Evolutionary conservation across 208 protist genomes (phyloP).

Genomic region (Acanthamoeba triangularis): DNA sequence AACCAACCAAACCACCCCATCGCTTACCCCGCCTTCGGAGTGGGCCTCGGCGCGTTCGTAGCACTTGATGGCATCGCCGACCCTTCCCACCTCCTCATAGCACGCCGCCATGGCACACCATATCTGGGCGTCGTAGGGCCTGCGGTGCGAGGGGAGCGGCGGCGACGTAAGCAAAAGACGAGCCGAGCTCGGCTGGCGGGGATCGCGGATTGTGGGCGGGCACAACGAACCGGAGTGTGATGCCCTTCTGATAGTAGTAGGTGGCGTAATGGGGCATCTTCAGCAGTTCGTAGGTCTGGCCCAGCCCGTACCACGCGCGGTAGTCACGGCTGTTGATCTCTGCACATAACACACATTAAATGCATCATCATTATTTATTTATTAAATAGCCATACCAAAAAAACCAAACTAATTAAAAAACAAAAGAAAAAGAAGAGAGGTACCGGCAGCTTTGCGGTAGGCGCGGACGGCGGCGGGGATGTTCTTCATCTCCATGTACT

Average conservation of each 20-base stretch:
- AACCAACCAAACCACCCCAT: neutral
- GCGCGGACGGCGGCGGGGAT: conserved; percentile 96
- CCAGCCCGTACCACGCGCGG: conserved; percentile 98
- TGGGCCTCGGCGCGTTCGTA: conserved; percentile 90
- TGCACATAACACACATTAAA: too few species aligned
- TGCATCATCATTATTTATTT: too few species aligned
- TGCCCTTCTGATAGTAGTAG: conserved; percentile 98
- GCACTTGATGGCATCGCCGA: conserved; percentile 89
- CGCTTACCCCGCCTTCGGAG: conserved; percentile 76
- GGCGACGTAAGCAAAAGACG: neutral
- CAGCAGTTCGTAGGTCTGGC: conserved; percentile 98
- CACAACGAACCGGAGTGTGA: conserved; percentile 86
- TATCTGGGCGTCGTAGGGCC: conserved; percentile 97
- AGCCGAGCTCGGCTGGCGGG: too few species aligned
- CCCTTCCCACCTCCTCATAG: conserved; percentile 86
- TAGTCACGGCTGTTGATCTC: conserved; percentile 96
- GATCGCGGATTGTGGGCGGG: too few species aligned
- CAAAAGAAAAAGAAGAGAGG: neutral
- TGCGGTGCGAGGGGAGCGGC: neutral
- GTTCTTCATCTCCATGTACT: conserved; percentile 98
- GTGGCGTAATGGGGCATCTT: conserved; percentile 96
- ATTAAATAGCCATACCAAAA: too few species aligned
- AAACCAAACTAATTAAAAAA: too few species aligned
- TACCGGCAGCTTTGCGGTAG: conserved; percentile 95
- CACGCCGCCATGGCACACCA: conserved; percentile 91